Conservation (phyloP, 2,329 filamentous ascomycete species). For the Calonectria pauciramosa region DNA sequence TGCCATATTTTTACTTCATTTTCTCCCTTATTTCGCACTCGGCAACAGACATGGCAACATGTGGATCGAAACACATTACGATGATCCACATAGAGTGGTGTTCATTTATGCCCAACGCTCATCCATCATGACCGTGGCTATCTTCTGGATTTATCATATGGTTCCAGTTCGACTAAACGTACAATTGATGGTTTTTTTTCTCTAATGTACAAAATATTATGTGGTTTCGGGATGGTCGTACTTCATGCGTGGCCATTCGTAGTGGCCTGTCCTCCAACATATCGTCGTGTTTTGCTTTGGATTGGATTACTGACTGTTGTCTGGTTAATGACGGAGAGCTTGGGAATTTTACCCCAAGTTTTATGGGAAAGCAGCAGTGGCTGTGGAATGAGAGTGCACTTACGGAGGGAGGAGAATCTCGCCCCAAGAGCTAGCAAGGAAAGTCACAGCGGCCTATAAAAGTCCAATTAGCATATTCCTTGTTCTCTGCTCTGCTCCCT, state of each 20-base stretch:
- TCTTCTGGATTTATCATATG: slow-evolving; percentile 27
- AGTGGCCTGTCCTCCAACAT: not conserved
- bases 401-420: slow-evolving; percentile 77
- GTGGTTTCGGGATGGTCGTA: slow-evolving; percentile 14
- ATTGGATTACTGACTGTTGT: slow-evolving; percentile 42
- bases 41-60: not conserved
- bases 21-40: not conserved
- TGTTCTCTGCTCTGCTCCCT: not conserved
- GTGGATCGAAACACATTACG: not conserved
- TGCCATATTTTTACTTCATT: too few relatives aligned
- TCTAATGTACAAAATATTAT: slow-evolving; percentile 46
- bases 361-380: not conserved
- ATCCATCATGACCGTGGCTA: slow-evolving; percentile 38
- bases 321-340: slow-evolving; percentile 24
- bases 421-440: slow-evolving; percentile 77
- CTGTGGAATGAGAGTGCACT: slow-evolving; percentile 42
- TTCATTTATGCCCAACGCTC: slow-evolving; percentile 33
- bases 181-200: slow-evolving; percentile 39
- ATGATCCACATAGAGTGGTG: slow-evolving; percentile 25
- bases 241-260: not conserved
- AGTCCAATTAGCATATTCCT: slow-evolving; percentile 14
- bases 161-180: slow-evolving; percentile 43
- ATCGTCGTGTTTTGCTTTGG: slow-evolving; percentile 18
- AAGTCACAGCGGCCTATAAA: slow-evolving; percentile 71
- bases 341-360: too few relatives aligned